phyloP scores from a whole-genome alignment of 129 eudicot genomes.

The Arctium minus region DNA sequence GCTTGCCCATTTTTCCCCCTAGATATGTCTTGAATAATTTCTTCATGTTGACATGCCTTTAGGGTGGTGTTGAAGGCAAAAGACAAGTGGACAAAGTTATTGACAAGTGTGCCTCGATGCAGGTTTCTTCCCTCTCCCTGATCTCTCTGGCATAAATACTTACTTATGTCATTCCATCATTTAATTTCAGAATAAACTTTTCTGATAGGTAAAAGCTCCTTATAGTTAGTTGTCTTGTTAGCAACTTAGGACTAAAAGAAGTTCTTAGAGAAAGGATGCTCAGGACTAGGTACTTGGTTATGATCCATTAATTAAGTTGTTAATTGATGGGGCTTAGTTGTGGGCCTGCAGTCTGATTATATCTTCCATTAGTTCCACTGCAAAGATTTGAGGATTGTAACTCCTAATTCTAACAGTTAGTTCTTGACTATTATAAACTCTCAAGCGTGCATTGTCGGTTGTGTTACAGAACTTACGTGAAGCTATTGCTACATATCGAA shows the following conservation, averaged over 20 bases:
- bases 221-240: neutral
- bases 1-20: neutral
- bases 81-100: conserved; percentile 93
- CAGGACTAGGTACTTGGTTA: neutral
- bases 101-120: conserved; percentile 96
- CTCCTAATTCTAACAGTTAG: conserved; percentile 4
- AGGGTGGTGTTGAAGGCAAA: conserved; percentile 99
- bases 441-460: conserved; percentile 18
- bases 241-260: neutral
- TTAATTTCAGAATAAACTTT: neutral
- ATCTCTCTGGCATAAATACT: neutral
- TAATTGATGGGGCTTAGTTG: neutral
- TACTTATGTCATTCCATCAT: neutral
- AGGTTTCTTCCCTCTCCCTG: conserved; percentile 43
- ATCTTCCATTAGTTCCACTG: neutral
- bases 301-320: neutral
- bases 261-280: neutral
- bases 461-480: conserved; percentile 84
- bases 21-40: conserved; percentile 18
- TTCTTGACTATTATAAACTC: neutral
- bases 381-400: conserved; percentile 9
- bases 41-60: conserved; percentile 36
- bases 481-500: conserved; percentile 89
- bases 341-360: neutral
- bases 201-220: neutral